These are phyloP conservation scores for Trichophyton rubrum DNA, from an alignment of 2,329 filamentous ascomycete species.

Conservation along the genomic window DNA sequence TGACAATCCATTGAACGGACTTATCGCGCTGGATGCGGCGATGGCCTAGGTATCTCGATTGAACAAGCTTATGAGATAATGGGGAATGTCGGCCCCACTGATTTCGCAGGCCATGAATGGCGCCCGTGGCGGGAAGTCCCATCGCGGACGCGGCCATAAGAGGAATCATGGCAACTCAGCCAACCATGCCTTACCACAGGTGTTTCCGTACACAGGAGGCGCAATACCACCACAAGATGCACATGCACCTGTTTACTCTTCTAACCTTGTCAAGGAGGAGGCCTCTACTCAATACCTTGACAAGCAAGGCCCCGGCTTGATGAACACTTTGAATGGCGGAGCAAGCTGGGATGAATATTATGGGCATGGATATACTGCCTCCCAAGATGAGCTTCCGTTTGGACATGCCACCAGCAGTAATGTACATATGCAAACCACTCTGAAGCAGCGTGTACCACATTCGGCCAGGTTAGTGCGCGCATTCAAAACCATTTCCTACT, in stretches of 20 bases:
- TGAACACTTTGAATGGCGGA: background rate
- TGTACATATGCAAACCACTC: background rate
- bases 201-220: background rate
- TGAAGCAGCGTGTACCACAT: background rate
- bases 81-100: conserved; percentile 11
- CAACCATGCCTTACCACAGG: background rate
- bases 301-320: background rate
- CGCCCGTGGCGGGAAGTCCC: conserved; percentile 10
- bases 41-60: background rate
- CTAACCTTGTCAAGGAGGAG: background rate
- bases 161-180: conserved; percentile 7
- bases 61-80: conserved; percentile 8
- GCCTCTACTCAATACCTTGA: background rate
- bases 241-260: conserved; percentile 1
- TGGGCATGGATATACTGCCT: background rate
- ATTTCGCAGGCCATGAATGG: conserved; percentile 12
- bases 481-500: too few species aligned
- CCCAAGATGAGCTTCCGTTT: background rate
- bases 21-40: background rate
- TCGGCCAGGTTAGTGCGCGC: too few species aligned
- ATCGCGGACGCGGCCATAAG: conserved; percentile 9
- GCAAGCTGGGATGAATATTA: background rate
- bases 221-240: background rate
- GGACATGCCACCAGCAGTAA: background rate
- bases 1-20: background rate